Conservation (phyloP, 148 eudicot genomes). For the Nepenthes mirabilis region DNA sequence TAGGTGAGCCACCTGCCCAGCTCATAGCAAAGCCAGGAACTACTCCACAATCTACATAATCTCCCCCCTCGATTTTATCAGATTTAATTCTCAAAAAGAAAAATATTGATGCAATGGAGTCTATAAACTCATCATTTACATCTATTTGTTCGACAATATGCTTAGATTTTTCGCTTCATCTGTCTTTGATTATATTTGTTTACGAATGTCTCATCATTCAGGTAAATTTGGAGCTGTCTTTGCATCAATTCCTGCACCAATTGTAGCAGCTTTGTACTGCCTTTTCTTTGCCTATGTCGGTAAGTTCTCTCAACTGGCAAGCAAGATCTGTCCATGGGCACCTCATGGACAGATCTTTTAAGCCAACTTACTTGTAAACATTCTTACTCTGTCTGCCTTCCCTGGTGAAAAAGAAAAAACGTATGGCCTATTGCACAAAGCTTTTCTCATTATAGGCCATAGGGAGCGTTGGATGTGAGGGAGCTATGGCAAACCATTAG, state of each 20-base stretch:
- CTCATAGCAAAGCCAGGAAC: slow-evolving; percentile 5
- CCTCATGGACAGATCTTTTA: too few relatives aligned
- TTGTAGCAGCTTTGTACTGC: slow-evolving; percentile 80
- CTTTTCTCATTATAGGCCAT: too few relatives aligned
- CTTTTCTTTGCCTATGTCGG: slow-evolving; percentile 92
- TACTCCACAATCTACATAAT: neutral
- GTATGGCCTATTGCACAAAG: too few relatives aligned
- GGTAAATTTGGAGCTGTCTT: slow-evolving; percentile 94
- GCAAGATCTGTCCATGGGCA: neutral
- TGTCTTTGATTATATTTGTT: neutral
- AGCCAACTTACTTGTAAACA: too few relatives aligned
- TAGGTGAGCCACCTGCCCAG: slow-evolving; percentile 25
- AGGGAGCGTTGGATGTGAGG: too few relatives aligned
- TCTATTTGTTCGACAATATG: neutral
- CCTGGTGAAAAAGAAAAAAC: too few relatives aligned
- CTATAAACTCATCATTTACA: too few relatives aligned
- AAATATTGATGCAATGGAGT: too few relatives aligned
- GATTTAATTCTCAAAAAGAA: too few relatives aligned
- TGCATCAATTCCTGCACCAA: slow-evolving; percentile 86
- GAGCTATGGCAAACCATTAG: too few relatives aligned
- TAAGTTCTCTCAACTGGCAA: slow-evolving; percentile 14
- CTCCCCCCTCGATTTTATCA: neutral
- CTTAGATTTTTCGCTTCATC: neutral
- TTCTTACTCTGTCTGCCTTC: too few relatives aligned
- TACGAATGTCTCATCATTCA: slow-evolving; percentile 7